phyloP scores from a whole-genome alignment of 2,329 filamentous ascomycete genomes.

The Lachnum nothofagi region DNA sequence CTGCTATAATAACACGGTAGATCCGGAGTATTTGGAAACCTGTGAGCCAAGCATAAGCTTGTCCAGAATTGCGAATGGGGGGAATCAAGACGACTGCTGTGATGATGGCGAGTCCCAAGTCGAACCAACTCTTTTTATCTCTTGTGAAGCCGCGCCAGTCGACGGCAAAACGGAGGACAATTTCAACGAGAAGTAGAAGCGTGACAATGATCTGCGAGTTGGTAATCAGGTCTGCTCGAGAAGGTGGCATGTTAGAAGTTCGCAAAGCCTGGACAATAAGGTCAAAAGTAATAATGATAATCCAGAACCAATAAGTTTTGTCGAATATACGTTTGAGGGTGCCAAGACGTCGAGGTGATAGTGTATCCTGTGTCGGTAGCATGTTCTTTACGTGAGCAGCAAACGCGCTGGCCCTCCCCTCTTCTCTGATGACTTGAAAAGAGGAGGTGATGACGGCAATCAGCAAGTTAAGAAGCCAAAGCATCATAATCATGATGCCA shows the following conservation, averaged over 20 bases:
- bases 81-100: slow-evolving; percentile 85
- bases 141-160: slow-evolving; percentile 79
- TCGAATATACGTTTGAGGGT: slow-evolving; percentile 67
- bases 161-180: slow-evolving; percentile 68
- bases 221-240: slow-evolving; percentile 61
- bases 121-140: slow-evolving; percentile 70
- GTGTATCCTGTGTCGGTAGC: slow-evolving; percentile 29
- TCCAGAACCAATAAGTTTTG: slow-evolving; percentile 72
- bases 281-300: slow-evolving; percentile 71
- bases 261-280: slow-evolving; percentile 74
- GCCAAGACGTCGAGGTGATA: slow-evolving; percentile 37
- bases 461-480: slow-evolving; percentile 91
- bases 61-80: slow-evolving; percentile 64
- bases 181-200: slow-evolving; percentile 72
- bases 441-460: slow-evolving; percentile 98
- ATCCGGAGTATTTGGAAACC: slow-evolving; percentile 89
- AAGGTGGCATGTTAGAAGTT: slow-evolving; percentile 67
- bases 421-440: slow-evolving; percentile 96
- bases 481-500: slow-evolving; percentile 81
- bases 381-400: slow-evolving; percentile 60
- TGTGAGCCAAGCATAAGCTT: slow-evolving; percentile 79
- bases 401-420: slow-evolving; percentile 91
- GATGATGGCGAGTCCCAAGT: slow-evolving; percentile 72
- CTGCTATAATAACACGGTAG: slow-evolving; percentile 85
- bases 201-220: slow-evolving; percentile 72